phyloP scores from a whole-genome alignment of 2,329 filamentous ascomycete genomes.

The Drechslerella dactyloides region DNA sequence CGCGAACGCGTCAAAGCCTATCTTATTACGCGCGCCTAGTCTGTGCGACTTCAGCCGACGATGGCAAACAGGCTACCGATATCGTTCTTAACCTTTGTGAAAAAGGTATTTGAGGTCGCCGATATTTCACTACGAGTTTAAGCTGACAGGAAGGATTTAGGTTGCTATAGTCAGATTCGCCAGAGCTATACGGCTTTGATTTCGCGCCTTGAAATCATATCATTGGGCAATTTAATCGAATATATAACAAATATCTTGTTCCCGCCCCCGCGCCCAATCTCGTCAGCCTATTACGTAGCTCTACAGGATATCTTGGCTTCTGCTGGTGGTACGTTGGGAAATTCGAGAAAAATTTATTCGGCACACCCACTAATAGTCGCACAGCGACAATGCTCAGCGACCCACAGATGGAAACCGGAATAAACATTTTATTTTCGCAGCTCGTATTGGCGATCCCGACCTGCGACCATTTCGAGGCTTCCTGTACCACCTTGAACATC shows the following conservation, averaged over 20 bases:
- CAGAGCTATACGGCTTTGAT: constrained; percentile 8
- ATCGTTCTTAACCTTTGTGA: constrained; percentile 17
- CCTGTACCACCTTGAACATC: constrained; percentile 14
- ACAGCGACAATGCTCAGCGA: constrained; percentile 22
- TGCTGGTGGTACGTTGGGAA: constrained; percentile 7
- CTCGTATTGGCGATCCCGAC: constrained; percentile 7
- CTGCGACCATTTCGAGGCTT: constrained; percentile 16
- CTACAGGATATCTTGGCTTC: constrained; percentile 22
- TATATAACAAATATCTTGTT: constrained; percentile 8
- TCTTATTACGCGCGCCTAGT: constrained; percentile 20
- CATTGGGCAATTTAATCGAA: constrained; percentile 8
- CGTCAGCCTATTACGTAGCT: constrained; percentile 15
- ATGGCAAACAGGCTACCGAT: constrained; percentile 20
- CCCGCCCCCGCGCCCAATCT: constrained; percentile 3
- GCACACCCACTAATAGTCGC: constrained; percentile 3
- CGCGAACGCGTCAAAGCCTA: background rate
- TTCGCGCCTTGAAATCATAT: background rate
- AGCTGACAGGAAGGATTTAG: constrained; percentile 6
- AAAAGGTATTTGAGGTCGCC: constrained; percentile 10
- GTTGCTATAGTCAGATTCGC: constrained; percentile 20
- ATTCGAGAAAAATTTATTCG: background rate
- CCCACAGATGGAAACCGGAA: background rate
- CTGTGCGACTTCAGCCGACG: constrained; percentile 7
- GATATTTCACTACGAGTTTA: background rate
- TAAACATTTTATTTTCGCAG: constrained; percentile 23